Evolutionary conservation across 73 alveolate species (phyloP), one percentile per base, ranked within the genome.

Genomic region (Blepharisma japonicum): DNA sequence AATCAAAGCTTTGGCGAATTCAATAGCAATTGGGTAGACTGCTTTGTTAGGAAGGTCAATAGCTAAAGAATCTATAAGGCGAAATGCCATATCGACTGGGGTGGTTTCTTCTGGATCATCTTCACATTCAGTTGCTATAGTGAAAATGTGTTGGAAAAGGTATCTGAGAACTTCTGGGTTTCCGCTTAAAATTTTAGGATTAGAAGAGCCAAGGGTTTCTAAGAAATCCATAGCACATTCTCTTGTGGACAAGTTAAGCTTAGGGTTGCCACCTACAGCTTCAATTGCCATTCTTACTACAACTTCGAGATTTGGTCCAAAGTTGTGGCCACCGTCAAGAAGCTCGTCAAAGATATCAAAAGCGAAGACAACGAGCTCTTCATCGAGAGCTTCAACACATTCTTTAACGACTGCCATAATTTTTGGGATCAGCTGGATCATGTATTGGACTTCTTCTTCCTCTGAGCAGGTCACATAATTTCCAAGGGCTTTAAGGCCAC

Each of bases 201-300:
- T 70, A 11, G 46, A n/a, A 45, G 23, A 11, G n/a, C 32, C 21
- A 39, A 70, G 11, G 42, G 56, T 47, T 45, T 70, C 80, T 45
- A 70, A 45, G 61, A 70, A 70, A 45, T 70, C 80, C 56, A 39
- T 18, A 47, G 80, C 80, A 45, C 68, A 39, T 70, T 70, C 80
- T 14, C 80, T 25, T 14, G 68, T 70, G 14, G 68, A 45, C 32
- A 70, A 47, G 32, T 70, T n/a, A 70, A 70, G 66, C 20, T 45
- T 70, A 18, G 71, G 25, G 42, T 70, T 70, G 46, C 71, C 80
- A 18, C 68, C 66, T 18, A 70, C 80, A 18, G 11, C 46, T 70
- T 47, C 66, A 39, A 70, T 39, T 11, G 55, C 80, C n/a, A 70
- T 45, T 45, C 42, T 47, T 18, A 70, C 47, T 14, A 61, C 47